Evolutionary conservation across 345 rosid genomes (phyloP).

Genomic region (Populus davidiana): DNA sequence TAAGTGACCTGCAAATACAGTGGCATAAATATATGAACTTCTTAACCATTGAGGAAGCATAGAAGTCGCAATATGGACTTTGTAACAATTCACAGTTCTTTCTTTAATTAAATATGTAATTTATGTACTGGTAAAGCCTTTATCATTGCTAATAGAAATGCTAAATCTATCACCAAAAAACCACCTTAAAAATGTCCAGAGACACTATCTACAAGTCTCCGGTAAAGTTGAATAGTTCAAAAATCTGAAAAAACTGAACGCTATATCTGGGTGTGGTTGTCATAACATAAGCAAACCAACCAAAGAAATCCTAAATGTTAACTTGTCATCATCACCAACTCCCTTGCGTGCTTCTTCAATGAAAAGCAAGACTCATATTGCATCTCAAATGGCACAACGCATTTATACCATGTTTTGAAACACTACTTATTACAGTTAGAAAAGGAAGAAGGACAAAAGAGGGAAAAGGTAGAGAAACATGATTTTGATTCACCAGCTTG

Average conservation of each 20-base stretch:
- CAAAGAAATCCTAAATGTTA: background rate
- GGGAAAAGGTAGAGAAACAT: background rate
- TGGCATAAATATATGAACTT: background rate
- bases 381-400: background rate
- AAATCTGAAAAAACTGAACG: background rate
- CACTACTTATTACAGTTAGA: background rate
- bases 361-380: background rate
- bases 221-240: background rate
- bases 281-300: background rate
- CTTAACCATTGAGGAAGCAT: background rate
- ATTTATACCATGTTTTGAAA: background rate
- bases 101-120: background rate
- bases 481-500: background rate
- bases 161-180: background rate
- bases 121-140: background rate
- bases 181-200: background rate
- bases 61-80: background rate
- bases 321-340: background rate
- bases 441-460: background rate
- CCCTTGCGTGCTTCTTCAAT: background rate
- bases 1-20: conserved; percentile 51
- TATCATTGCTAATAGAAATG: background rate
- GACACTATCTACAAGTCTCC: background rate
- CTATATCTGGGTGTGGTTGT: background rate
- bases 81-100: background rate